Evolutionary conservation across 441 rosid genomes (phyloP).

Genomic region (Jatropha podagrica): DNA sequence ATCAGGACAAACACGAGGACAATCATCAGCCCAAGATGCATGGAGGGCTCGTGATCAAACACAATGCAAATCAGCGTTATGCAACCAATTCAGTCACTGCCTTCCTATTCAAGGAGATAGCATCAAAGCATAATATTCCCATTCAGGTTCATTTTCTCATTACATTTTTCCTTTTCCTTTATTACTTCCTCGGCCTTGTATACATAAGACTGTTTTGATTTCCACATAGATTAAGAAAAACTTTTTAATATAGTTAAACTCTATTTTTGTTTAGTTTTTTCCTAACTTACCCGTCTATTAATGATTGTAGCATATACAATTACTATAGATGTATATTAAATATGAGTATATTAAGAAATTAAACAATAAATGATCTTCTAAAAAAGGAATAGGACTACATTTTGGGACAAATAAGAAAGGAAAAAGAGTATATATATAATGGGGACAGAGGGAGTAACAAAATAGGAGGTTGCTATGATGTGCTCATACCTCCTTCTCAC

Average conservation of each 20-base stretch:
- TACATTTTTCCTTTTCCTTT: background rate
- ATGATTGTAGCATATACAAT: no score
- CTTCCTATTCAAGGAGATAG: constrained; percentile 85
- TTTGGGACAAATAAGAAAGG: no score
- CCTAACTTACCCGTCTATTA: no score
- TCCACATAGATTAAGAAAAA: no score
- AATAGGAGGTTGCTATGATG: background rate
- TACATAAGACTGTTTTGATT: no score
- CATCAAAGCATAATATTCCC: constrained; percentile 67
- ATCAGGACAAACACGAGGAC: constrained; percentile 92
- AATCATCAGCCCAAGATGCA: constrained; percentile 96
- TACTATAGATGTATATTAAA: no score
- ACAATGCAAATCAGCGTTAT: constrained; percentile 95
- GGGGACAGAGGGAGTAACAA: background rate
- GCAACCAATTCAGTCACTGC: constrained; percentile 94
- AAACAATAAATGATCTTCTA: no score
- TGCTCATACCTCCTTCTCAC: background rate
- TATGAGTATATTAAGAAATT: no score
- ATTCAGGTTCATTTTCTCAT: constrained; percentile 54
- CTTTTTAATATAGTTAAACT: no score
- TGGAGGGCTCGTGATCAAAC: constrained; percentile 97
- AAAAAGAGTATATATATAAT: no score
- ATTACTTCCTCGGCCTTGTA: background rate
- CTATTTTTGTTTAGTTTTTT: no score
- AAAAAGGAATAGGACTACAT: no score